Base-by-base conservation (phyloP, 1,284 basidiomycete species). In the Ganoderma sinense region DNA sequence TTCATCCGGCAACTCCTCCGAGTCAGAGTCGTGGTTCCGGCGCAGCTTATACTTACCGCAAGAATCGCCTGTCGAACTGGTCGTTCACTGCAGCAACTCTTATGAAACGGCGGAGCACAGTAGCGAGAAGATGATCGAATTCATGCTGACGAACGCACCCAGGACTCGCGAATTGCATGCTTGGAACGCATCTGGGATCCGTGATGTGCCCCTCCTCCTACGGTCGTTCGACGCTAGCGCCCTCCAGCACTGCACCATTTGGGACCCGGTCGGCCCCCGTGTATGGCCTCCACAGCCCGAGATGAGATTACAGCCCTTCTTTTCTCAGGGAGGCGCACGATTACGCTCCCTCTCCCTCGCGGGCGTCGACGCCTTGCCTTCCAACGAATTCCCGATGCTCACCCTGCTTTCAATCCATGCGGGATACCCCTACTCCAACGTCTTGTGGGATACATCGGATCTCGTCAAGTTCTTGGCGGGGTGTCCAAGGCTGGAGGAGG, bases 271-370 rank as follows among this genome's bases (percentile, higher is more conserved):
- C 43, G 20, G 6, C 0, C 8, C 7, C 18, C 16, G 2, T n/a
- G 6, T n/a, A 7, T 4, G 20, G 4, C 2, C 5, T 7, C n/a
- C 48, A 10, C 23, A n/a, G n/a, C 48, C 48, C 23, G 48, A 10
- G 48, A 51, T 10, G 20, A 11, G n/a, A 3, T 10, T 26, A n/a
- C 36, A 61, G 18, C 59, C 65, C 23, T 29, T 66, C 41, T 61
- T 66, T 48, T 29, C n/a, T 4, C 23, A 26, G 13, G 11, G 23
- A n/a, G 59, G 45, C 8, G 45, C 6, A 2, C 61, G 39, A 43
- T 59, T 66, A 1, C 58, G 65, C 31, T 66, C 59, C 11, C 45
- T 66, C 10, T 66, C 29, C n/a, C 65, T 66, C 31, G 10, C 2
- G 6, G 20, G 5, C 39, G 4, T 51, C 23, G 7, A 43, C 5